Evolutionary conservation across 73 alveolate genomes (phyloP), one percentile per base, ranked within the genome.

Genomic region (Paramecium sonneborni): DNA sequence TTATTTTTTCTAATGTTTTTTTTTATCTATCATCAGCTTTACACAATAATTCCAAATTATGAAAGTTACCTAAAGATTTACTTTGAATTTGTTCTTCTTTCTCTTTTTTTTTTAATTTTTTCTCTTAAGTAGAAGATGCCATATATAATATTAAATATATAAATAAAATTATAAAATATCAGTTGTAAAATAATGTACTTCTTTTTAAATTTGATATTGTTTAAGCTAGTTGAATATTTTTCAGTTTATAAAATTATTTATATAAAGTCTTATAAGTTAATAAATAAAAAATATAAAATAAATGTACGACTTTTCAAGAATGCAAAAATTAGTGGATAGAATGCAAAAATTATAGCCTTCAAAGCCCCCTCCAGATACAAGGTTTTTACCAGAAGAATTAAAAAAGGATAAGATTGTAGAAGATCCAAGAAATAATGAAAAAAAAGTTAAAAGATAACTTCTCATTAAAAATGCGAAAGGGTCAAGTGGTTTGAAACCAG

Each of bases 1-100:
- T 79, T 20, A 79, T 79, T 20, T 79, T 79, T 23, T 79, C 69
- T 24, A 79, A 34, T 37, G 90, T 79, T 24, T 44, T 79, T 44
- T 79, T 79, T 79, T 79, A 46, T 79, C 55, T 79, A 24, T 79
- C 90, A 44, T 79, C 90, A 2, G 72, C 90, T 24, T 79, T 79
- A 23, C 90, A 79, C 32, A 79, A 34, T 8, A 79, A 44, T 44
- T 79, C 90, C 43, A 79, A 44, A 21, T 79, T 79, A 44, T 79
- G 90, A 9, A 79, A 79, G 34, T 39, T 79, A 5, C 74, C 69
- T 46, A 30, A 43, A 1, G 90, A 79, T 79, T 79, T 79, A 14
- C 76, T 43, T 44, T 79, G 34, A 3, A 62, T 26, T 62, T 62
- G 34, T 30, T 62, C 84, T 9, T 62, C 84, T 30, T 62, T 62